A percentile compares a stretch with the other conserved stretches of the same genome.
Conservation (phyloP, 2,329 filamentous ascomycete species). For the Penicillium sp. region DNA sequence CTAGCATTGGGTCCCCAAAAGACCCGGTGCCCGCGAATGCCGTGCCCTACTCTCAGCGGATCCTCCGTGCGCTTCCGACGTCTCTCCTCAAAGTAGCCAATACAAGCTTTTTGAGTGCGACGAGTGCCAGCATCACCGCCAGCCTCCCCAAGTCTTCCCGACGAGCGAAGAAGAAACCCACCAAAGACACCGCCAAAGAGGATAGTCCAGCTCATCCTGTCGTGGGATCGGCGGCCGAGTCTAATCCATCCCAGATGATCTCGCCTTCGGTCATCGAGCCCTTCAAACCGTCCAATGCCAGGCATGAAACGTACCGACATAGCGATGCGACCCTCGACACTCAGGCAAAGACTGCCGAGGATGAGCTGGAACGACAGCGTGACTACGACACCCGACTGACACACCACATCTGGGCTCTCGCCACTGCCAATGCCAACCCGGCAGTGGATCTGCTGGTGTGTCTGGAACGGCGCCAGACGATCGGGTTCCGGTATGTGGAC, state of each 20-base stretch:
- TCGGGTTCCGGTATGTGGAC: slow-evolving; percentile 95
- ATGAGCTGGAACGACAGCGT: slow-evolving; percentile 34
- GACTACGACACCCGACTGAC: slow-evolving; percentile 79
- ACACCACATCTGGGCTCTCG: slow-evolving; percentile 88
- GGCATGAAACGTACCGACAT: slow-evolving; percentile 13
- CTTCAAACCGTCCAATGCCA: slow-evolving; percentile 13
- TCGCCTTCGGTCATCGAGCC: slow-evolving; percentile 14
- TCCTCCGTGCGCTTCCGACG: slow-evolving; percentile 82
- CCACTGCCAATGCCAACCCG: slow-evolving; percentile 85
- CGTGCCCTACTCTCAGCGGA: slow-evolving; percentile 84
- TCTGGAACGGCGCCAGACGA: slow-evolving; percentile 80
- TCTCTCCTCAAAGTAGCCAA: slow-evolving; percentile 91
- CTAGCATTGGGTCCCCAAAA: slow-evolving; percentile 66
- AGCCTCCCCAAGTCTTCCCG: slow-evolving; percentile 63
- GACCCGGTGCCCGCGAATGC: slow-evolving; percentile 73
- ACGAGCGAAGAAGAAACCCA: slow-evolving; percentile 54
- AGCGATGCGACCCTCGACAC: slow-evolving; percentile 21
- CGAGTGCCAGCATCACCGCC: slow-evolving; percentile 76
- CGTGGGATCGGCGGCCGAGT: slow-evolving; percentile 6
- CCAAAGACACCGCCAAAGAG: slow-evolving; percentile 31
- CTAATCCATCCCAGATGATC: slow-evolving; percentile 14
- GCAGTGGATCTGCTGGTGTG: slow-evolving; percentile 90
- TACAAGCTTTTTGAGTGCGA: slow-evolving; percentile 88
- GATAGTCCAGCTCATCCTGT: slow-evolving; percentile 49
- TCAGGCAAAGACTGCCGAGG: slow-evolving; percentile 17